Evolutionary conservation across 495 filamentous ascomycete genomes (phyloP), one percentile per base, ranked within the genome.

Genomic region (Talaromyces nanjingensis): DNA sequence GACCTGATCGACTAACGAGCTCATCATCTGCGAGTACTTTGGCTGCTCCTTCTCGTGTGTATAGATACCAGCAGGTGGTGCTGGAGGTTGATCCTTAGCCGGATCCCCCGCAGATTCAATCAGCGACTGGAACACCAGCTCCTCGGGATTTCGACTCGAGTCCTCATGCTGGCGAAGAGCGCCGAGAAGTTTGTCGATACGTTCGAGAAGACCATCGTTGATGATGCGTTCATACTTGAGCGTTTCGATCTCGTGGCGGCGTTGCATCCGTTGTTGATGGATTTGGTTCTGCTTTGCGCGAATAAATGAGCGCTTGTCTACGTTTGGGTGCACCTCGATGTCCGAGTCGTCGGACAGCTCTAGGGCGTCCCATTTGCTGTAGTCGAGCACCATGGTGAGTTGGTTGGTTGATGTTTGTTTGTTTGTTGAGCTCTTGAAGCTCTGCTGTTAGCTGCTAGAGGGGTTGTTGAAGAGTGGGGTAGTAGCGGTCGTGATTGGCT

Each of bases 271-370:
- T 72, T 97, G 88, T 70, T 89, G 84, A 72, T 98, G 94, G 71
- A 98, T 98, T 74, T 98, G 92, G 70, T 89, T 87, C 76, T 97
- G 94, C 79, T 98, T 98, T 63, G 94, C 94, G 61, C 94, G 91
- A 73, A 98, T 98, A 78, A 98, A 98, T 62, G 94, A 98, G 2
- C 88, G 87, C 71, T 98, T 98, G 78, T 98, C 94, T 74, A 98
- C 94, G 77, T 98, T 98, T 63, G 96, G 94, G 74, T 98, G 94
- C 29, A 97, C 93, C 77, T 98, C 94, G 70, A 98, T 90, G 73
- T 98, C 94, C 52, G 92, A 96, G 75, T 98, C 94, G 75, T 98
- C 94, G 66, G 91, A 96, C 69, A 98, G 86, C 84, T 98, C 94
- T 69, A 98, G 82, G 53, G 87, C 85, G 72, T 97, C 92, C 91